Percentiles rank a stretch among this genome's conserved stretches.
These are phyloP conservation scores for Dipodascopsis uninucleata DNA, from an alignment of 805 yeast species.

Conservation along the genomic window DNA sequence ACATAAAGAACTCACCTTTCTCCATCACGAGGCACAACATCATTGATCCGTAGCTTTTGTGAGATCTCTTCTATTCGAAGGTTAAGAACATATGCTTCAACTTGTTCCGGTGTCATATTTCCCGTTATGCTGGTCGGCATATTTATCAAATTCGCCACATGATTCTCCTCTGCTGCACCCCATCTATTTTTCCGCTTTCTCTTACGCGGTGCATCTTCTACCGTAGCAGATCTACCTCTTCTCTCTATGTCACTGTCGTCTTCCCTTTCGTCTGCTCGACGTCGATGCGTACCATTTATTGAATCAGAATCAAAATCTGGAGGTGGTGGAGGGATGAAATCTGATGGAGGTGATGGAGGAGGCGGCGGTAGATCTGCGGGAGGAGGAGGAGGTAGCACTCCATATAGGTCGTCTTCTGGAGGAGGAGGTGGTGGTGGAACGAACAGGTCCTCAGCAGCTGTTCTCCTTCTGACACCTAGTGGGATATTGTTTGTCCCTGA, in stretches of 20 bases:
- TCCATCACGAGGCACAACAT: constrained; percentile 46
- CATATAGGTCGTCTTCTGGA: too few relatives aligned
- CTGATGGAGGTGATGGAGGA: constrained; percentile 8
- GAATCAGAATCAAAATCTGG: not conserved
- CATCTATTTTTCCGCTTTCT: constrained; percentile 32
- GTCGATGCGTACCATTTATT: not conserved
- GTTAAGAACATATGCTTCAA: constrained; percentile 54
- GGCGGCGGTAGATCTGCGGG: constrained; percentile 12
- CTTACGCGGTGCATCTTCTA: constrained; percentile 11
- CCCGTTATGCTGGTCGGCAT: constrained; percentile 47
- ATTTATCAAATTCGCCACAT: constrained; percentile 30
- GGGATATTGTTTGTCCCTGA: constrained; percentile 28
- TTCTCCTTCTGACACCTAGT: constrained; percentile 24
- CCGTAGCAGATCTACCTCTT: constrained; percentile 12
- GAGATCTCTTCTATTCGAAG: constrained; percentile 80
- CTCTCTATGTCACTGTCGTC: not conserved
- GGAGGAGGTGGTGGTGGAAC: constrained; percentile 19
- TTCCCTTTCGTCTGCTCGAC: not conserved
- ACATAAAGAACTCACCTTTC: constrained; percentile 36
- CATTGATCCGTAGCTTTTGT: constrained; percentile 50
- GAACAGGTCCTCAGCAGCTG: constrained; percentile 16
- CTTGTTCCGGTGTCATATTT: constrained; percentile 67
- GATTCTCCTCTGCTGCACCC: constrained; percentile 34
- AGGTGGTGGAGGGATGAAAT: constrained; percentile 16
- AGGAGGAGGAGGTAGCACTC: constrained; percentile 8